Base-by-base conservation (phyloP, 495 filamentous ascomycete genomes). In the Neurospora sp. region DNA sequence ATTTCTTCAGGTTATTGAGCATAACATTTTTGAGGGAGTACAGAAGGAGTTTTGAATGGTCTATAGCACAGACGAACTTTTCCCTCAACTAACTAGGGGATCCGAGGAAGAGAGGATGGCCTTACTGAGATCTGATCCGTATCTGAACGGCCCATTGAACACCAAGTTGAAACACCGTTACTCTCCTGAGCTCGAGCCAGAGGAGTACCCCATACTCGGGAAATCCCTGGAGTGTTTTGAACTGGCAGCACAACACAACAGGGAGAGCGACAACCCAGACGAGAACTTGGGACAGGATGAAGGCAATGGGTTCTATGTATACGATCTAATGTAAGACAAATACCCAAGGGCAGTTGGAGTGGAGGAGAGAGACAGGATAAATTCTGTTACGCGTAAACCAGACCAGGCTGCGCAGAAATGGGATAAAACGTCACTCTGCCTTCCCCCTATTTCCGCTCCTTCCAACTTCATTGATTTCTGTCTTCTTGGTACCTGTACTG, bases 141-240 rank as follows among this genome's bases (percentile, higher is more conserved):
- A 59, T 27, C 20, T 59, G 5, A 59, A 59, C 11, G 48, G 48
- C 20, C 48, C 48, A 59, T 27, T 59, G 22, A 35, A 66, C 12
- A 66, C 27, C 27, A 35, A 66, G 0, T 9, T 66, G 53, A 66
- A 66, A 37, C 2, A 1, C 14, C 53, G 53, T 9, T 35, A 66
- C 7, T 66, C 27, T 16, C 53, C 27, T 18, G 53, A 16, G 22
- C 53, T 66, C 1, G 27, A 35, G 27, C 53, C 53, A 4, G 2
- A 2, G 53, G 0, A 66, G 0, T 16, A 35, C 53, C 27, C 2
- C 53, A 0, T 0, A 1, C 0, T 35, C 16, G 27, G 11, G 0
- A 27, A 31, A 1, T 3, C 0, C 11, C 14, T 61, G 12, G 48
- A 31, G 27, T 31, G 27, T 3, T 31, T 31, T 3, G 27, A 61